Conservation (phyloP, 1,284 basidiomycete species). For the Cutaneotrichosporon cutaneum region DNA sequence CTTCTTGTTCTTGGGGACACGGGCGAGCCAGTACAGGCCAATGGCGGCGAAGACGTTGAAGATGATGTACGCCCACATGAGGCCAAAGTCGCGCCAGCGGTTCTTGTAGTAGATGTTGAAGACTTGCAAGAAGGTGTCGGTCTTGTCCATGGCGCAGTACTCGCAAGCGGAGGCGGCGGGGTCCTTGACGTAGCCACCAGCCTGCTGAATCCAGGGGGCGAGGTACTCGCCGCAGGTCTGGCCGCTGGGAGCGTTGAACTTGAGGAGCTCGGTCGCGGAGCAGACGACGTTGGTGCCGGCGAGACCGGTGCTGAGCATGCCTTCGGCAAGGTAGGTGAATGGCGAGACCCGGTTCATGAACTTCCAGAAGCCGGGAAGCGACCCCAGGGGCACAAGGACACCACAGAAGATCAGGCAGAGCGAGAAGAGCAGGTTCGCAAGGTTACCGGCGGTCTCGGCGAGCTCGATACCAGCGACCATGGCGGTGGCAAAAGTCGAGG, state of each 20-base stretch:
- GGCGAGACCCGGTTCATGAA: constrained; percentile 81
- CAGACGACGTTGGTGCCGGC: constrained; percentile 52
- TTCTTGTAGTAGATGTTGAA: constrained; percentile 62
- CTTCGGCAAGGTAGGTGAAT: constrained; percentile 60
- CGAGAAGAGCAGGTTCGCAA: constrained; percentile 54
- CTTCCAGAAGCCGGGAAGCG: constrained; percentile 69
- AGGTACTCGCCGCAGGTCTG: constrained; percentile 54
- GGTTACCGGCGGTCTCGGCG: constrained; percentile 53
- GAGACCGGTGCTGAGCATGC: constrained; percentile 60
- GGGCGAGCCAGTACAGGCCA: constrained; percentile 46
- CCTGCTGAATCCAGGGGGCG: constrained; percentile 37
- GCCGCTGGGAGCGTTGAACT: constrained; percentile 49
- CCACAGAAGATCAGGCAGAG: constrained; percentile 66
- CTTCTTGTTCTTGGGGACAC: constrained; percentile 36
- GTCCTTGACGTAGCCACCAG: constrained; percentile 50
- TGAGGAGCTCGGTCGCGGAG: constrained; percentile 48
- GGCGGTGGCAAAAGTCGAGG: constrained; percentile 51
- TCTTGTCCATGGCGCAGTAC: constrained; percentile 55
- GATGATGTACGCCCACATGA: constrained; percentile 64
- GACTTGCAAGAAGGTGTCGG: constrained; percentile 61
- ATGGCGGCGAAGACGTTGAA: constrained; percentile 58
- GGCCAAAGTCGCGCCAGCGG: constrained; percentile 64
- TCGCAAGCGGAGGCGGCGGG: constrained; percentile 45
- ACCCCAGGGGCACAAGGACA: constrained; percentile 46
- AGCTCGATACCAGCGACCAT: constrained; percentile 48